A percentile compares a stretch with the other conserved stretches of the same genome.
Conservation (phyloP, 2,329 filamentous ascomycete genomes). For the Chaetoscypha palmicola region DNA sequence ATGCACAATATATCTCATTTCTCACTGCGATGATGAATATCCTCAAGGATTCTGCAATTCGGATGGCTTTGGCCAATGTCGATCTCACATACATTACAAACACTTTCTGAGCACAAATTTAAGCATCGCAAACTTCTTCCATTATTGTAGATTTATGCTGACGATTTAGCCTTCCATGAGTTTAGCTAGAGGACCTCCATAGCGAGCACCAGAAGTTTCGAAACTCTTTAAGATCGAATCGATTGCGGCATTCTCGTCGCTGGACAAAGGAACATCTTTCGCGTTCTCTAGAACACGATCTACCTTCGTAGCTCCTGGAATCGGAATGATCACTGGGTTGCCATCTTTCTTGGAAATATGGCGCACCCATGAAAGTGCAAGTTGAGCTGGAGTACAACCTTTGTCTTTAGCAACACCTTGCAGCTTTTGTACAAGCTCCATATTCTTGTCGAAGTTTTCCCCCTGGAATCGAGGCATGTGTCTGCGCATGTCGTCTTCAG, state of each 20-base stretch:
- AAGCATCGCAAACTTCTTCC: too few relatives aligned
- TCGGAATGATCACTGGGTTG: slow-evolving; percentile 48
- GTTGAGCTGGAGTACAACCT: slow-evolving; percentile 52
- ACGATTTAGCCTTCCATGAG: slow-evolving; percentile 13
- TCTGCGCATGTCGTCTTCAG: slow-evolving; percentile 46
- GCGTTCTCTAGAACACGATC: slow-evolving; percentile 55
- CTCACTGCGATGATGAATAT: slow-evolving; percentile 27
- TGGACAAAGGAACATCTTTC: slow-evolving; percentile 41
- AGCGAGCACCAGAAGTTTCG: slow-evolving; percentile 42
- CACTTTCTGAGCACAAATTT: slow-evolving; percentile 24
- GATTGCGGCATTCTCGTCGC: slow-evolving; percentile 45
- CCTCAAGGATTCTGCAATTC: slow-evolving; percentile 29
- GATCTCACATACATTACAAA: slow-evolving; percentile 29
- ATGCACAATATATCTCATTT: too few relatives aligned
- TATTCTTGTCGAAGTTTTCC: slow-evolving; percentile 56
- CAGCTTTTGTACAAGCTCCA: slow-evolving; percentile 53
- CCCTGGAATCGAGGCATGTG: slow-evolving; percentile 56
- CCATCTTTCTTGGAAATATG: slow-evolving; percentile 25
- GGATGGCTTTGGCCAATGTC: slow-evolving; percentile 23
- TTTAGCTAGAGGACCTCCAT: slow-evolving; percentile 26
- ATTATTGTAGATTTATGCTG: slow-evolving; percentile 6
- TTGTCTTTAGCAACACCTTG: slow-evolving; percentile 53
- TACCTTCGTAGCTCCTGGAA: slow-evolving; percentile 55
- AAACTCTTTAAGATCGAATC: slow-evolving; percentile 43
- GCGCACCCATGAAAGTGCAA: slow-evolving; percentile 55